Conservation (phyloP, 371 early-diverging fungal species). For the Mortierella sp. region DNA sequence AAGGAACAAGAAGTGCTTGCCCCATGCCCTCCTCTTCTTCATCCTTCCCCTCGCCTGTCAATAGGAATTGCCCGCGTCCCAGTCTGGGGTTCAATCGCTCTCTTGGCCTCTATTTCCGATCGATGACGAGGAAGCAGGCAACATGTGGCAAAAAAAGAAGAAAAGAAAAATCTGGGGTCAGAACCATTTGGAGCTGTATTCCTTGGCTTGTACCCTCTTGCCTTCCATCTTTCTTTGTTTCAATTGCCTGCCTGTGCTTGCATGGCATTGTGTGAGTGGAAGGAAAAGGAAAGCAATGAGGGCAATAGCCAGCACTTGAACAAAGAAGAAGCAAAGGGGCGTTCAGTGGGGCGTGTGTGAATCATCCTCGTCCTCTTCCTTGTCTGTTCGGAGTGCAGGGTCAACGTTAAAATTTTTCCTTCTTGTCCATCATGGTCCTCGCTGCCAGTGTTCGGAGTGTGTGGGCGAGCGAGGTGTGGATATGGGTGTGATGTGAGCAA, state of each 20-base stretch:
- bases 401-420: conserved; percentile 4
- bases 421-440: background rate
- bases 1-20: background rate
- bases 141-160: background rate
- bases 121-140: background rate
- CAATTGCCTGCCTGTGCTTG: background rate
- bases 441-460: background rate
- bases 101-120: background rate
- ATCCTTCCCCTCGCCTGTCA: background rate
- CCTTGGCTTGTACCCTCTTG: background rate
- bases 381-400: conserved; percentile 8
- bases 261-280: background rate
- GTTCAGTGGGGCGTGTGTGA: background rate
- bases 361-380: background rate
- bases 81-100: background rate
- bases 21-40: background rate
- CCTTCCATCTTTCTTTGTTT: background rate
- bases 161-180: conserved; percentile 5
- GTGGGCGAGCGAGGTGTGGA: background rate
- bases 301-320: background rate
- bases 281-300: background rate
- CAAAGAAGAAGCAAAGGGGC: background rate
- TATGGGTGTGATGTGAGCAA: background rate
- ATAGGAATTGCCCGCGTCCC: background rate
- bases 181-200: background rate